These are phyloP conservation scores for Solanum pinnatisectum DNA, from an alignment of 257 asterid species.

Conservation along the genomic window DNA sequence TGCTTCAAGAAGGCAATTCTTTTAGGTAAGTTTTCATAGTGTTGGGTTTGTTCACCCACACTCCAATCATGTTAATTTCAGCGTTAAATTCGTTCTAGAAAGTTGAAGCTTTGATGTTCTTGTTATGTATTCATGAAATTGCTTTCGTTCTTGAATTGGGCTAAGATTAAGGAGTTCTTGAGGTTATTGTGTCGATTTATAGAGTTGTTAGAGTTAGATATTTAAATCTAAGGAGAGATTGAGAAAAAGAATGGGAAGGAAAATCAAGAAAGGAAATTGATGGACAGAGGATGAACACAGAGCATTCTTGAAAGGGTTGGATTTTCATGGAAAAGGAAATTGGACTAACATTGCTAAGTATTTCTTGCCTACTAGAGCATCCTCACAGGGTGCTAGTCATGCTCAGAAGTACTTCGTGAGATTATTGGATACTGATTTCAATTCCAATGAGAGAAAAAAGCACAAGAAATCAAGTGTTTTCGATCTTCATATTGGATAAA, in stretches of 20 bases:
- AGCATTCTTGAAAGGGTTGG: neutral
- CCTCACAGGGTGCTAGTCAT: neutral
- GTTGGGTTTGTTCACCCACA: too few species aligned
- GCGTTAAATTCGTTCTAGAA: too few species aligned
- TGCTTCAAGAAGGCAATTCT: too few species aligned
- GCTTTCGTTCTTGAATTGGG: too few species aligned
- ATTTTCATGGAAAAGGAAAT: neutral
- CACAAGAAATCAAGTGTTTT: neutral
- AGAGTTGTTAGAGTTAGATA: too few species aligned
- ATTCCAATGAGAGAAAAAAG: neutral
- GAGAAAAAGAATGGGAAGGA: neutral
- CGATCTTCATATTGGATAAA: neutral
- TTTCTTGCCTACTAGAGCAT: neutral
- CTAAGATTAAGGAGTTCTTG: too few species aligned
- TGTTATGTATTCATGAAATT: too few species aligned
- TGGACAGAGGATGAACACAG: neutral
- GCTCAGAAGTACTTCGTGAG: neutral
- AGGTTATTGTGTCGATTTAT: too few species aligned
- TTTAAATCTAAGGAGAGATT: too few species aligned
- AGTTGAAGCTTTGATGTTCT: too few species aligned
- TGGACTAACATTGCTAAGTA: neutral
- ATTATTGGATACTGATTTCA: neutral
- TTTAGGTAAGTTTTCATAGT: too few species aligned
- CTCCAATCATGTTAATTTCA: too few species aligned
- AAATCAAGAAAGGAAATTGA: neutral